A percentile compares a stretch with the other conserved stretches of the same genome.
phyloP scores from a whole-genome alignment of 2,329 filamentous ascomycete genomes.

The Penicillium rolfsii region DNA sequence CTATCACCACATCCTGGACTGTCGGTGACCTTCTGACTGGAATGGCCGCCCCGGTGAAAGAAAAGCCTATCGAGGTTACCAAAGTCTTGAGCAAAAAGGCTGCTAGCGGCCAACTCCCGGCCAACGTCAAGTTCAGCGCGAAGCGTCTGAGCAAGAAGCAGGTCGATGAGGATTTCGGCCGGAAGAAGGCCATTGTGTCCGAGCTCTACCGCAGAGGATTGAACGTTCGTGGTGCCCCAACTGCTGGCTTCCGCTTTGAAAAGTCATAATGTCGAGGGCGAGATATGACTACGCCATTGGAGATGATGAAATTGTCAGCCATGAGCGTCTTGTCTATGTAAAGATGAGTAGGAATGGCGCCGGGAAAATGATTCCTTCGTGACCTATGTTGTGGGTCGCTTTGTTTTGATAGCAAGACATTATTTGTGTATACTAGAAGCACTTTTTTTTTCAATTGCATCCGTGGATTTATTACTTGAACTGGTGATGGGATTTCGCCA shows the following conservation, averaged over 20 bases:
- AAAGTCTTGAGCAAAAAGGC: conserved; percentile 56
- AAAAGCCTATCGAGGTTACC: conserved; percentile 51
- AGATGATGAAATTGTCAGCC: background rate
- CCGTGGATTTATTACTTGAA: conserved; percentile 6
- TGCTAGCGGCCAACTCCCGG: conserved; percentile 54
- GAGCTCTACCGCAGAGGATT: conserved; percentile 67
- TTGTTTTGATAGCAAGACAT: conserved; percentile 22
- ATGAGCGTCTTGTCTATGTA: conserved; percentile 7
- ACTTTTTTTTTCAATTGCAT: conserved; percentile 19
- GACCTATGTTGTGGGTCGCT: background rate
- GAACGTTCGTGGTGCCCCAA: conserved; percentile 49
- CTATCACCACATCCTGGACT: conserved; percentile 61
- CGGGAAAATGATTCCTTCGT: background rate
- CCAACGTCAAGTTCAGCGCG: conserved; percentile 71
- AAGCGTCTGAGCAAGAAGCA: conserved; percentile 71
- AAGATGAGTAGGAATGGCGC: conserved; percentile 5
- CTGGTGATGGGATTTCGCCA: background rate
- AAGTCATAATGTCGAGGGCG: background rate
- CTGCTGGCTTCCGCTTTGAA: background rate
- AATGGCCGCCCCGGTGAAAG: conserved; percentile 25
- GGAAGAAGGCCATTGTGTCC: conserved; percentile 78
- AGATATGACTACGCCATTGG: background rate
- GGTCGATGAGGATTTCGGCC: conserved; percentile 70
- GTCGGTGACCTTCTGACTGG: conserved; percentile 56
- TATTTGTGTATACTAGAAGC: conserved; percentile 34